Evolutionary conservation across 2,329 filamentous ascomycete genomes (phyloP), one percentile per base, ranked within the genome.

Genomic region (Cladophialophora exuberans): DNA sequence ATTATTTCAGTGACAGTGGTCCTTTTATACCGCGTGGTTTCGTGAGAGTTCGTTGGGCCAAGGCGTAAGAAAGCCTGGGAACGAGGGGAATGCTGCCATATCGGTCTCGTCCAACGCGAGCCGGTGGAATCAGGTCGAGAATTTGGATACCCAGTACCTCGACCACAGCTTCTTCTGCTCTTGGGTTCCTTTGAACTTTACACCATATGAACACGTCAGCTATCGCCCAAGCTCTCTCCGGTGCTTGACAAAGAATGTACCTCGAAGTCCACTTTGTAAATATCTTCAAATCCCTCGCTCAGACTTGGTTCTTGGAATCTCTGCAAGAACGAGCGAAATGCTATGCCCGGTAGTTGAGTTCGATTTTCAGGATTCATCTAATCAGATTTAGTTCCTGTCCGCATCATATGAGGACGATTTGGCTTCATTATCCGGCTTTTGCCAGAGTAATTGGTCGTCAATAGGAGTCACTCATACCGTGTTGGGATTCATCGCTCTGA

Each of bases 331-430:
- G 85, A 82, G 20, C 80, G 84, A 69, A 97, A 97, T 0, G 94
- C 93, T 60, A 94, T 77, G 39, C 82, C 83, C 0, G 93, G 92
- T 4, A 99, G 79, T 1, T 83, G 79, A 0, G 79, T 75, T 59
- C 94, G 82, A 20, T 83, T 82, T 71, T 97, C 93, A 1, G 92
- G 93, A 67, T 97, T 97, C 73, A 91, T 79, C 77, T 86, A 65
- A 62, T 43, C 9, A 22, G 18, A 31, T n/a, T n/a, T n/a, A n/a
- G n/a, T n/a, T n/a, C n/a, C n/a, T n/a, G n/a, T n/a, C n/a, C n/a
- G n/a, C n/a, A n/a, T n/a, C n/a, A n/a, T n/a, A n/a, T n/a, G n/a
- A n/a, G n/a, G n/a, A n/a, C n/a, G n/a, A n/a, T n/a, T n/a, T n/a
- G n/a, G n/a, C n/a, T n/a, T n/a, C n/a, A n/a, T n/a, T n/a, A n/a